Evolutionary conservation across 2,329 filamentous ascomycete species (phyloP).

Genomic region (Didymella arachidicola): DNA sequence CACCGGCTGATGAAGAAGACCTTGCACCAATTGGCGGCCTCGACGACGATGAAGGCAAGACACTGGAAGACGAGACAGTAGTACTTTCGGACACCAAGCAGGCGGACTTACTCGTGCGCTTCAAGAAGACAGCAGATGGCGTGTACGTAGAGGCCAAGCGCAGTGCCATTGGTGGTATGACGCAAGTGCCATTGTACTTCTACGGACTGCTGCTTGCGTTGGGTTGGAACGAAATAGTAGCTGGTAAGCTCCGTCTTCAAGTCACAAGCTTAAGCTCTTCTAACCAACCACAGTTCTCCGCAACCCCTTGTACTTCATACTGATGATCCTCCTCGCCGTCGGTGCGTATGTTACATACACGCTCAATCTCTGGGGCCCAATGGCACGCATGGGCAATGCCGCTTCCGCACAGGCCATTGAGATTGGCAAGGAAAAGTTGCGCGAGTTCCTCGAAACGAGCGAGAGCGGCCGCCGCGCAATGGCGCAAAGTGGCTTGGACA

Average conservation of each 20-base stretch:
- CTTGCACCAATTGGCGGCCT: slow-evolving; percentile 88
- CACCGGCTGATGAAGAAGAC: slow-evolving; percentile 88
- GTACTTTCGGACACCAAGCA: slow-evolving; percentile 89
- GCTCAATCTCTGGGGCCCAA: slow-evolving; percentile 94
- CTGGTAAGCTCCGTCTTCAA: slow-evolving; percentile 69
- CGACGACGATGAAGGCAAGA: slow-evolving; percentile 94
- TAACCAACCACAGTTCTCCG: slow-evolving; percentile 74
- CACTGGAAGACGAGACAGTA: slow-evolving; percentile 93
- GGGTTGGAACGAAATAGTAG: slow-evolving; percentile 98
- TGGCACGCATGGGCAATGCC: slow-evolving; percentile 93
- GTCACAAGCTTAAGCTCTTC: slow-evolving; percentile 6
- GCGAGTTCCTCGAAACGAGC: slow-evolving; percentile 88
- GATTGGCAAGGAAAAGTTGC: slow-evolving; percentile 88
- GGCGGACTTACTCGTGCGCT: slow-evolving; percentile 89
- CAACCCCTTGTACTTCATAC: slow-evolving; percentile 91
- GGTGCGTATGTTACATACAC: slow-evolving; percentile 90
- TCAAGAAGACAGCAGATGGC: slow-evolving; percentile 98
- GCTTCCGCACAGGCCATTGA: slow-evolving; percentile 86
- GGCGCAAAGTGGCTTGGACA: slow-evolving; percentile 63
- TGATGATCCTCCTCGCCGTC: slow-evolving; percentile 77
- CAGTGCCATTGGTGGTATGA: slow-evolving; percentile 92
- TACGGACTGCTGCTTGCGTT: slow-evolving; percentile 87
- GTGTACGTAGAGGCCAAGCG: slow-evolving; percentile 98
- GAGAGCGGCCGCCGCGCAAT: slow-evolving; percentile 85
- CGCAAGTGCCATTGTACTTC: slow-evolving; percentile 93